Base-by-base conservation (phyloP, 2,329 filamentous ascomycete genomes). In the Talaromyces marneffei region DNA sequence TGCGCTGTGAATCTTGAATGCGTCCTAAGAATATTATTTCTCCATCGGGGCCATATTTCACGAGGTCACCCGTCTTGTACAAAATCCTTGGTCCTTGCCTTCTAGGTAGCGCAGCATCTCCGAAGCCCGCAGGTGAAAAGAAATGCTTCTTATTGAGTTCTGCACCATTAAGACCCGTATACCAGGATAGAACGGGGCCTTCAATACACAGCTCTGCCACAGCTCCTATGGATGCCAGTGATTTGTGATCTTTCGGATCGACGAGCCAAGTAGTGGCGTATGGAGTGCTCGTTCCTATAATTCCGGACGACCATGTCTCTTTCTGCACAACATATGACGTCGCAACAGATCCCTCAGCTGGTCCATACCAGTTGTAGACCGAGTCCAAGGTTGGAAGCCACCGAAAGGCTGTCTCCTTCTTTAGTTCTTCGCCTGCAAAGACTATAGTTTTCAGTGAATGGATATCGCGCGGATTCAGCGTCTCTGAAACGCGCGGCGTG, bases 401-500 rank as follows among this genome's bases (percentile, higher is more conserved):
- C 14, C 57, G 44, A 18, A 59, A 59, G 39, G 46, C 57, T 2
- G 29, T 50, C 33, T 40, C 33, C 33, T 37, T 16, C 29, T 39
- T 29, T 16, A 59, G 16, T 23, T 31, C 27, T 25, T 79, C 77
- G 25, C 77, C 77, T 29, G 71, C 73, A 12, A 72, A 65, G 2
- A 73, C 69, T 2, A 79, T 63, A 2, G 70, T 74, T 57, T 76
- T 73, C 40, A 79, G 63, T 14, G 67, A 64, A 65, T 33, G 73
- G 64, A 50, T 74, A 60, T 37, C 70, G 3, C 67, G 66, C 40
- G 71, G 44, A 56, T 55, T 14, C 10, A 67, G 52, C 23, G 60
- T 44, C 8, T 71, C 65, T 0, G 83, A 83, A n/a, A 87, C 75
- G 0, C 82, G 76, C 0, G 83, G 80, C 0, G 85, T 87, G 70